Evolutionary conservation across 192 early-diverging fungal species (phyloP).

Genomic region (Backusella parvicylindrica): DNA sequence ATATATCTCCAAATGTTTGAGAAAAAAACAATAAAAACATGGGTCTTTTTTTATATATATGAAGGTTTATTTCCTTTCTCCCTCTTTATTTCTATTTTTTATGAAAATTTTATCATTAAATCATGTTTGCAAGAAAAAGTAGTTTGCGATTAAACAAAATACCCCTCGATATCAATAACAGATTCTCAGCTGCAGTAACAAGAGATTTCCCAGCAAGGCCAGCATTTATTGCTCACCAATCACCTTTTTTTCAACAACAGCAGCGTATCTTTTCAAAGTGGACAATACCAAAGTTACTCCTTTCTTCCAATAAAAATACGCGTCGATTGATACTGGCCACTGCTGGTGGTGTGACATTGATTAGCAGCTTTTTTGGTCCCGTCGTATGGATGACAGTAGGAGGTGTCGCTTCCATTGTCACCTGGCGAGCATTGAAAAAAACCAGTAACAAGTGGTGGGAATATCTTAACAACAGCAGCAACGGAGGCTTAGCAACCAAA

Average conservation of each 20-base stretch:
- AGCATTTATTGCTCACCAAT: background rate
- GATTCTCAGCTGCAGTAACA: background rate
- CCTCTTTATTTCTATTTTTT: background rate
- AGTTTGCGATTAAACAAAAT: background rate
- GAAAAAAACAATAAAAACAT: background rate
- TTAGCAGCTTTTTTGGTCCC: background rate
- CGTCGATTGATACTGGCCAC: background rate
- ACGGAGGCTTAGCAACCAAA: background rate
- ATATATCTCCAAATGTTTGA: background rate
- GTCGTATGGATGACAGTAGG: conserved; percentile 1
- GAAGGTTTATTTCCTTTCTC: background rate
- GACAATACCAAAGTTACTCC: background rate
- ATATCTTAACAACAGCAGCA: background rate
- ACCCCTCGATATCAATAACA: background rate
- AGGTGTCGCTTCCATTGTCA: conserved; percentile 4
- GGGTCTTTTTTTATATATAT: background rate
- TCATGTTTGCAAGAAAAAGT: background rate
- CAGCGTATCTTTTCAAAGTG: background rate
- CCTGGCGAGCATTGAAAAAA: conserved; percentile 1
- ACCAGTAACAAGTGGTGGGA: conserved; percentile 17
- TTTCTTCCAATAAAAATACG: background rate
- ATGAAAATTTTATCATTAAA: background rate
- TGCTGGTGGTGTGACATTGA: background rate
- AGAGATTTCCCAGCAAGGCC: background rate
- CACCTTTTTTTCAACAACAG: background rate